Conservation (phyloP, 1,284 basidiomycete genomes). For the Tilletia setariae region DNA sequence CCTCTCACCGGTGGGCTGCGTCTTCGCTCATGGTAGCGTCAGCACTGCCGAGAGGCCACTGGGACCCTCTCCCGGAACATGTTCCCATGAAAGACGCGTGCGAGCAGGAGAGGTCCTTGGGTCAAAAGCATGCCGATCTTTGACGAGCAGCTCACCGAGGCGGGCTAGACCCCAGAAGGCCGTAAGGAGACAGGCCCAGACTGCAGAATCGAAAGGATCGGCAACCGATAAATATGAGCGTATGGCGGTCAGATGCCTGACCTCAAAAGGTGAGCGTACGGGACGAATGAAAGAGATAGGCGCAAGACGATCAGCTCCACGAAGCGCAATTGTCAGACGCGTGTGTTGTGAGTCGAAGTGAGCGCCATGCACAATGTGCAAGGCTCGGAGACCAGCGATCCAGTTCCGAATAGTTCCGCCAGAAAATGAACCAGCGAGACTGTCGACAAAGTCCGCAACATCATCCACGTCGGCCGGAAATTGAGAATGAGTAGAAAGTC, state of each 20-base stretch:
- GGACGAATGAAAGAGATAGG: neutral
- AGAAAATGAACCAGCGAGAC: neutral
- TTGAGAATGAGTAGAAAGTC: neutral
- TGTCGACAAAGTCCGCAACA: neutral
- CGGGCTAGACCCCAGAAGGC: neutral
- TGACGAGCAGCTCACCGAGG: neutral
- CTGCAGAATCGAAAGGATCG: neutral
- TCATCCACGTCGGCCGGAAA: neutral
- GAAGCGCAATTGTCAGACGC: neutral
- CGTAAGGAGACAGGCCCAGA: neutral
- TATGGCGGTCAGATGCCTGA: neutral
- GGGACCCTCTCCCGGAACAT: too few relatives aligned
- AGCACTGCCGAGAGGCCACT: neutral
- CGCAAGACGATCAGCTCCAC: neutral
- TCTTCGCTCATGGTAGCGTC: neutral
- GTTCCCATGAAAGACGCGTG: neutral
- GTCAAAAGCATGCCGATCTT: neutral
- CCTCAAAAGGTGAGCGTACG: neutral
- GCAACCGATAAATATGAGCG: neutral
- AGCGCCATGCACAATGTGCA: neutral
- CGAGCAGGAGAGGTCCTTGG: neutral
- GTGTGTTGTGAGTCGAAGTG: neutral
- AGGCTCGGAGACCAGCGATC: neutral
- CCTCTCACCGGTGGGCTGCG: neutral
- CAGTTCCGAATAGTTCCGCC: neutral